Evolutionary conservation across 2,329 filamentous ascomycete genomes (phyloP), one percentile per base, ranked within the genome.

Genomic region (Ophiostoma himal-ulmi): DNA sequence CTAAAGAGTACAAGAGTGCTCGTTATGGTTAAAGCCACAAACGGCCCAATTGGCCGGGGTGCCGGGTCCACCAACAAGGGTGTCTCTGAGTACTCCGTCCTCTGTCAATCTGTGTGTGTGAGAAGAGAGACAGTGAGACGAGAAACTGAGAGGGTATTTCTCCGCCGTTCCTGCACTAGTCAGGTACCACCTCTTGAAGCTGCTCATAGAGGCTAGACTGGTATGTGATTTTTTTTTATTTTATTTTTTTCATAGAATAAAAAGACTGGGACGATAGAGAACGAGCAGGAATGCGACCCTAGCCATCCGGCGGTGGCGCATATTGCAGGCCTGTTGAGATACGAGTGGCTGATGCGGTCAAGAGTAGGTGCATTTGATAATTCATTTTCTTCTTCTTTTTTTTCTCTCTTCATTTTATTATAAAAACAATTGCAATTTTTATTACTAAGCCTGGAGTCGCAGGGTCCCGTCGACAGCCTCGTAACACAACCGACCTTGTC

Each of bases 141-240:
- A 62, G 26, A 11, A 7, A 11, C n/a, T 22, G 2, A 34, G 7
- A 11, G 14, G 39, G 64, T 70, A 52, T 57, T 44, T 67, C 68
- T 22, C 69, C 69, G 54, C 68, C 54, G 71, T 72, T 72, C 71
- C 71, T 72, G 69, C 71, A 70, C 71, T 72, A 72, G 71, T 62
- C 60, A 72, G 48, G 70, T 64, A 39, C 64, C 22, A 22, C 52
- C 4, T 57, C 52, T 57, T 48, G 44, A 41, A 37, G 20, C 62
- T 36, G 60, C 34, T 57, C n/a, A 10, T 57, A 57, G 5, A 10
- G 52, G 52, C 14, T 57, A 57, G 52, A 57, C n/a, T 20, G 44
- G 44, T 20, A 8, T 17, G 44, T 17, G 44, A 30, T 30, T 30
- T 30, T 30, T 30, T 30, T 30, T 30, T 30, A 1, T 30, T 30